These are phyloP conservation scores for Akanthomyces lecanii DNA, from an alignment of 2,329 filamentous ascomycete species.

Conservation along the genomic window DNA sequence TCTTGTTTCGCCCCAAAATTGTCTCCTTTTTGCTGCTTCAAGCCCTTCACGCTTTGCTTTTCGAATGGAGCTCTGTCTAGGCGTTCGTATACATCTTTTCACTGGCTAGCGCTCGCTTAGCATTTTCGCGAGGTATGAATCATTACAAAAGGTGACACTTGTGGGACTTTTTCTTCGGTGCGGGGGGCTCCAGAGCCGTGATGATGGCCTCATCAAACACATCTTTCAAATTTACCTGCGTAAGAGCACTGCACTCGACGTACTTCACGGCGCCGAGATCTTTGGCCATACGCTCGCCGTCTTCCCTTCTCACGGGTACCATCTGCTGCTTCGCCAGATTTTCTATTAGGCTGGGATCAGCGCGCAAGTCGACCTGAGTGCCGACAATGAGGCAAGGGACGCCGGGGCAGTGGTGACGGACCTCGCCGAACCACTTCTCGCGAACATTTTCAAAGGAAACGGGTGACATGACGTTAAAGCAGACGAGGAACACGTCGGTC, in stretches of 20 bases:
- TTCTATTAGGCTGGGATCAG: slow-evolving; percentile 80
- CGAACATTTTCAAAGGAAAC: slow-evolving; percentile 98
- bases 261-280: slow-evolving; percentile 98
- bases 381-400: slow-evolving; percentile 97
- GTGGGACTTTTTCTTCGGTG: slow-evolving; percentile 70
- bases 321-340: slow-evolving; percentile 97
- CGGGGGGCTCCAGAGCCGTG: slow-evolving; percentile 83
- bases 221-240: slow-evolving; percentile 96
- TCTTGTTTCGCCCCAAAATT: not conserved
- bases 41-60: not conserved
- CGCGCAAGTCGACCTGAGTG: slow-evolving; percentile 92
- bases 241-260: slow-evolving; percentile 95
- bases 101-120: not conserved
- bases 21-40: not conserved
- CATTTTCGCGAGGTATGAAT: slow-evolving; percentile 13
- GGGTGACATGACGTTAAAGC: slow-evolving; percentile 96
- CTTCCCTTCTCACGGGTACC: slow-evolving; percentile 84
- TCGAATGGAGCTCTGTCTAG: not conserved
- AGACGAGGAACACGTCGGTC: slow-evolving; percentile 97
- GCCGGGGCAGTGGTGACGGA: slow-evolving; percentile 96
- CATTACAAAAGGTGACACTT: slow-evolving; percentile 66
- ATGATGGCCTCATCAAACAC: slow-evolving; percentile 99
- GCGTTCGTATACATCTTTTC: not conserved
- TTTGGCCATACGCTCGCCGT: slow-evolving; percentile 94
- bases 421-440: slow-evolving; percentile 98